phyloP scores from a whole-genome alignment of 2,329 filamentous ascomycete genomes.

The Aureobasidium zeae region DNA sequence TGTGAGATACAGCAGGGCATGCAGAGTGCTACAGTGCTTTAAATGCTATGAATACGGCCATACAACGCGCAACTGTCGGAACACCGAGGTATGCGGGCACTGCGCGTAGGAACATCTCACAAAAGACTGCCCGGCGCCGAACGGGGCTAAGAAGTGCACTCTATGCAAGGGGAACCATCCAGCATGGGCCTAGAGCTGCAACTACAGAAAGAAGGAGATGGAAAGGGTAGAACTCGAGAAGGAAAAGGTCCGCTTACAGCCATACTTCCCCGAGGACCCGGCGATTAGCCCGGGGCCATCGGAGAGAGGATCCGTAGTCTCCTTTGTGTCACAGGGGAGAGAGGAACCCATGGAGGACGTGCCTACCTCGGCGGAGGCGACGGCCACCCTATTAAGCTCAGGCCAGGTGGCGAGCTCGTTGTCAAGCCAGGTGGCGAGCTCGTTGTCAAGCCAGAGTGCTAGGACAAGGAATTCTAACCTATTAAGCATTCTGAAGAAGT shows the following conservation, averaged over 20 bases:
- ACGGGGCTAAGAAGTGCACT: background rate
- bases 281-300: background rate
- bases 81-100: background rate
- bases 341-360: background rate
- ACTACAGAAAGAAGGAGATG: background rate
- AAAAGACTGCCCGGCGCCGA: background rate
- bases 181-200: background rate
- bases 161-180: background rate
- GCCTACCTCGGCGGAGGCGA: background rate
- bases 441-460: too few relatives aligned
- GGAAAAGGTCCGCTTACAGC: background rate
- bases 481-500: too few relatives aligned
- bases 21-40: background rate
- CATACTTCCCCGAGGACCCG: slow-evolving; percentile 2
- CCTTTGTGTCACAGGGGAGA: background rate
- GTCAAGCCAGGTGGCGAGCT: too few relatives aligned
- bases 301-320: slow-evolving; percentile 1
- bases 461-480: too few relatives aligned
- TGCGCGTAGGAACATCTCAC: background rate
- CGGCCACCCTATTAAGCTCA: background rate
- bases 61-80: slow-evolving; percentile 5
- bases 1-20: background rate
- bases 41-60: slow-evolving; percentile 2
- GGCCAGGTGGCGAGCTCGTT: too few relatives aligned
- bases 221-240: background rate